Percentiles rank a stretch among this genome's conserved stretches.
Evolutionary conservation across 2,329 filamentous ascomycete species (phyloP).

Genomic region (Dryadomyces quercivorus): DNA sequence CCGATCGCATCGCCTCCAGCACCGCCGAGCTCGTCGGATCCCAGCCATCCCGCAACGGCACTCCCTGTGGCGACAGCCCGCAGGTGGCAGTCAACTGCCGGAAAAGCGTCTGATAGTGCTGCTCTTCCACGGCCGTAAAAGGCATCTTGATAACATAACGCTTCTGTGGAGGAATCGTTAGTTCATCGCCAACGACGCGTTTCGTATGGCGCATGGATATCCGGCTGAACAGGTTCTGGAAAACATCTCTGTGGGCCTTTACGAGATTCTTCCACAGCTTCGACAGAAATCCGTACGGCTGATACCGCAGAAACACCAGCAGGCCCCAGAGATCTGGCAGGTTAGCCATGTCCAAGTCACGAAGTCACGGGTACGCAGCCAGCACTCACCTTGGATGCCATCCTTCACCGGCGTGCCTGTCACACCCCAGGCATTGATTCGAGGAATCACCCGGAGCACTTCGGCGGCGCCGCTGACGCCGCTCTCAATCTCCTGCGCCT

Average conservation of each 20-base stretch:
- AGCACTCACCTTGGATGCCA: constrained; percentile 19
- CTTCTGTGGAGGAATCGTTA: constrained; percentile 70
- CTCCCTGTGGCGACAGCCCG: constrained; percentile 51
- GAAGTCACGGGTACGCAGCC: neutral
- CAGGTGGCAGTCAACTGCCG: constrained; percentile 61
- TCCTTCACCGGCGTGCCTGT: constrained; percentile 83
- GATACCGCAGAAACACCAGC: constrained; percentile 65
- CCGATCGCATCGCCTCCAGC: constrained; percentile 64
- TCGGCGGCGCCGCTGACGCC: constrained; percentile 73
- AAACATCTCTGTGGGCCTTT: constrained; percentile 45
- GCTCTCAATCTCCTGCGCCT: constrained; percentile 87
- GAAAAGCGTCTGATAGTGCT: constrained; percentile 71
- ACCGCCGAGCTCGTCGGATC: constrained; percentile 42
- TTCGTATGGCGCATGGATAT: constrained; percentile 83
- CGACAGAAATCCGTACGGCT: constrained; percentile 57
- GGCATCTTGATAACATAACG: constrained; percentile 80
- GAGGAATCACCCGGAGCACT: constrained; percentile 67
- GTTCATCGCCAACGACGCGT: constrained; percentile 62
- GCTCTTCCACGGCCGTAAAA: constrained; percentile 81
- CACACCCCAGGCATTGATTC: constrained; percentile 82
- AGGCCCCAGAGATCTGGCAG: constrained; percentile 61
- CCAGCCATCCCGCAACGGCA: constrained; percentile 50
- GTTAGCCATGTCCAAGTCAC: neutral
- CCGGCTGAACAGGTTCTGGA: constrained; percentile 55
- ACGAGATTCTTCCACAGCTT: constrained; percentile 59